A percentile compares a stretch with the other conserved stretches of the same genome.
phyloP scores from a whole-genome alignment of 176 grass and related monocot genomes.

The Alloteropsis semialata region DNA sequence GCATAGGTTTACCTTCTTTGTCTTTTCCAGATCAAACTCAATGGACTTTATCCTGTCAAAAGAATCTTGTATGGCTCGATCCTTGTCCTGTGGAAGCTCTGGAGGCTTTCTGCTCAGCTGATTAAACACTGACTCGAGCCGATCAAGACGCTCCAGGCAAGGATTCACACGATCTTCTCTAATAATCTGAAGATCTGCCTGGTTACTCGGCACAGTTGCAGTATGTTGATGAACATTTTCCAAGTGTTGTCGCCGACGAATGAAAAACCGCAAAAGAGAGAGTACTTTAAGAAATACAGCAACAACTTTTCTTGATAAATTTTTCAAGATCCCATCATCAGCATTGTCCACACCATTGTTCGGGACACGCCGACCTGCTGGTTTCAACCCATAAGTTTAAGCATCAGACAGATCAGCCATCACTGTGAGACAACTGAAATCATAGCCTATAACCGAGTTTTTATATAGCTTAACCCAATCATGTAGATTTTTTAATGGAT shows the following conservation, averaged over 20 bases:
- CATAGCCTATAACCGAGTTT: neutral
- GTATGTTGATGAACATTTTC: conserved; percentile 38
- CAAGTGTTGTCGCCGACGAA: conserved; percentile 34
- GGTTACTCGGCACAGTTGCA: conserved; percentile 23
- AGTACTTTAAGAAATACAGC: conserved; percentile 70
- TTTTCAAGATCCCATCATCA: conserved; percentile 55
- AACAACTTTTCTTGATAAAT: conserved; percentile 61
- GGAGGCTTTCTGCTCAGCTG: conserved; percentile 79
- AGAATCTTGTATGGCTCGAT: conserved; percentile 80
- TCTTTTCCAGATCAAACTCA: conserved; percentile 93
- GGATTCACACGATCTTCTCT: conserved; percentile 55
- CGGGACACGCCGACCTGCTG: conserved; percentile 19
- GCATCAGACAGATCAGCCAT: conserved; percentile 20
- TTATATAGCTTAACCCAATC: neutral
- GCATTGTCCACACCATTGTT: conserved; percentile 22
- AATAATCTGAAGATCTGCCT: conserved; percentile 34
- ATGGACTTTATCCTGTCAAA: conserved; percentile 94
- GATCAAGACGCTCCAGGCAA: conserved; percentile 75
- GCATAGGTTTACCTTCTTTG: conserved; percentile 66
- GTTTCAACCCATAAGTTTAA: conserved; percentile 44
- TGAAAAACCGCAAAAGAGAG: conserved; percentile 53
- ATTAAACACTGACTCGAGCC: conserved; percentile 71
- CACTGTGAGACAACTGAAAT: conserved; percentile 20
- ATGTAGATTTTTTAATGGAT: conserved; percentile 32
- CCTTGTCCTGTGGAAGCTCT: conserved; percentile 72